These are phyloP conservation scores for Fomitopsis palustris DNA, from an alignment of 1,284 basidiomycete species.

Conservation along the genomic window DNA sequence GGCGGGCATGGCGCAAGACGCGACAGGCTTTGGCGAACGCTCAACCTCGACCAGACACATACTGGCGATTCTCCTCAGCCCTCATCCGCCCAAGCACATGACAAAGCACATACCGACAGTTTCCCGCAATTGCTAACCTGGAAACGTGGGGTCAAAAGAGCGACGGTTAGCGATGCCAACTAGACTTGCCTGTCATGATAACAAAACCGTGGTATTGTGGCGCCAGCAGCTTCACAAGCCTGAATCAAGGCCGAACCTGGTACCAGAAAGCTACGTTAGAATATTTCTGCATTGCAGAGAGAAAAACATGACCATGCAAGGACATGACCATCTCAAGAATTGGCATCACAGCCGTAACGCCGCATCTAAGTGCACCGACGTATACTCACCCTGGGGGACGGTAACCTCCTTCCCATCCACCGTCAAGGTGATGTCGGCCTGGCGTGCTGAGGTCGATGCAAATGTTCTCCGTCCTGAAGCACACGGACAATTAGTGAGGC, in stretches of 20 bases:
- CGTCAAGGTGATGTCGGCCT: constrained; percentile 84
- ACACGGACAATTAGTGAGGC: background rate
- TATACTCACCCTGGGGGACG: constrained; percentile 76
- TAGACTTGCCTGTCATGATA: constrained; percentile 80
- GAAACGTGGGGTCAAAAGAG: constrained; percentile 10
- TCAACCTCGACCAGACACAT: constrained; percentile 99
- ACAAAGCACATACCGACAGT: constrained; percentile 72
- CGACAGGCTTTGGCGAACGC: constrained; percentile 91
- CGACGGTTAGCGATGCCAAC: background rate
- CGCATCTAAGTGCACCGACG: constrained; percentile 80
- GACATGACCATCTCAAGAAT: background rate
- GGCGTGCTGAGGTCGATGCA: constrained; percentile 59
- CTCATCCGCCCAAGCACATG: background rate
- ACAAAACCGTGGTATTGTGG: constrained; percentile 84
- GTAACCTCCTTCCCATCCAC: constrained; percentile 94
- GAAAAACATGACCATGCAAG: background rate
- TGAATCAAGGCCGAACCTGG: constrained; percentile 92
- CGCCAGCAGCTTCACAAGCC: constrained; percentile 88
- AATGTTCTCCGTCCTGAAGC: constrained; percentile 52
- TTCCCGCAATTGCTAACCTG: constrained; percentile 89
- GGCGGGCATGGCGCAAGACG: constrained; percentile 93
- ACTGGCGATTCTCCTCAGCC: constrained; percentile 32
- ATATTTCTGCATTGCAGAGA: no score
- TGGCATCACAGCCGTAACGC: background rate
- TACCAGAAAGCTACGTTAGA: constrained; percentile 9